Evolutionary conservation across 768 basidiomycete genomes (phyloP).

Genomic region (Clathrus columnatus): DNA sequence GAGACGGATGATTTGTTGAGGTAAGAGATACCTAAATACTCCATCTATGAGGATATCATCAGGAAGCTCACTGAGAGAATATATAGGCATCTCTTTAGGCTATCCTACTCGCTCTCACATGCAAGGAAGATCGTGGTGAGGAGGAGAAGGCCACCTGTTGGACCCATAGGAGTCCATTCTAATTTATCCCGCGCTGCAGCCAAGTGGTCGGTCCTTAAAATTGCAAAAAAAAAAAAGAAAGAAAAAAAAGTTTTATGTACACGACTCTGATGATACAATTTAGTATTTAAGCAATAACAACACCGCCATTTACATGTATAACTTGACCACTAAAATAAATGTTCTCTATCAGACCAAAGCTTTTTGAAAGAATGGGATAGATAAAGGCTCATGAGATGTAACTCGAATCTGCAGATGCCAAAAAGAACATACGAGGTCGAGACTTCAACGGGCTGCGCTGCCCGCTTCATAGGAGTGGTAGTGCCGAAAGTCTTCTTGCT

Average conservation of each 20-base stretch:
- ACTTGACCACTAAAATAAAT: slow-evolving; percentile 22
- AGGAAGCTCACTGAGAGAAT: slow-evolving; percentile 6
- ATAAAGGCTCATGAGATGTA: slow-evolving; percentile 26
- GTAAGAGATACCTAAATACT: slow-evolving; percentile 7
- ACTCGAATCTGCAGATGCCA: slow-evolving; percentile 37
- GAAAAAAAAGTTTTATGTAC: background rate
- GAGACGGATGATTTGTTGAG: slow-evolving; percentile 9
- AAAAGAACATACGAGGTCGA: slow-evolving; percentile 41
- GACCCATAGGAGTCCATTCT: background rate
- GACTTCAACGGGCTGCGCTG: slow-evolving; percentile 43
- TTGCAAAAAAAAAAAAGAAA: background rate
- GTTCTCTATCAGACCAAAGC: background rate
- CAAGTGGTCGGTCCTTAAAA: background rate
- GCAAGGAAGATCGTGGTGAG: background rate
- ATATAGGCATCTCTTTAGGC: slow-evolving; percentile 7
- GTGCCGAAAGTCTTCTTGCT: slow-evolving; percentile 25
- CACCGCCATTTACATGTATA: slow-evolving; percentile 17
- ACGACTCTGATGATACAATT: background rate
- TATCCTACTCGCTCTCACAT: slow-evolving; percentile 6
- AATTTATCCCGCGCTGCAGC: background rate
- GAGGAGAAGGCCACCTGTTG: background rate
- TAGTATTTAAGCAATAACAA: slow-evolving; percentile 8
- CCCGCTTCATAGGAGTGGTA: slow-evolving; percentile 34
- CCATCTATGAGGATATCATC: slow-evolving; percentile 8
- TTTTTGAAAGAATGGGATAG: background rate